phyloP scores from a whole-genome alignment of 1,284 basidiomycete species.

The Melampsora americana region DNA sequence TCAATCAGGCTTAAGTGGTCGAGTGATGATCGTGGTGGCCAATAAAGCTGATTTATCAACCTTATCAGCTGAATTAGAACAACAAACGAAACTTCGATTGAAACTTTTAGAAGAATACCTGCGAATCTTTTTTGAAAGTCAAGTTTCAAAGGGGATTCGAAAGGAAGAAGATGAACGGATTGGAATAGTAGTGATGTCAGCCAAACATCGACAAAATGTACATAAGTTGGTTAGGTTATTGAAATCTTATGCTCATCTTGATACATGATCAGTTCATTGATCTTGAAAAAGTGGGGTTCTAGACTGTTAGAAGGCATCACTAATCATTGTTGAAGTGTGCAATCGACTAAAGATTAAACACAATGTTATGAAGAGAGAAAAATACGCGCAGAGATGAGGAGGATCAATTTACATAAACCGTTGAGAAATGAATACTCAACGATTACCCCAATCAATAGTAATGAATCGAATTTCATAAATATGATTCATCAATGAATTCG shows the following conservation, averaged over 20 bases:
- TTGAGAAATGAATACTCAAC: no score
- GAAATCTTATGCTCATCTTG: neutral
- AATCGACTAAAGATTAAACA: no score
- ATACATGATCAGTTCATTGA: neutral
- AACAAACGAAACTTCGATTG: slow-evolving; percentile 13
- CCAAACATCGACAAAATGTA: slow-evolving; percentile 9
- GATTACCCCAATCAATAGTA: no score
- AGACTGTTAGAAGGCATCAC: no score
- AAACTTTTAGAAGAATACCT: slow-evolving; percentile 15
- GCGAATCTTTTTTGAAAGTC: neutral
- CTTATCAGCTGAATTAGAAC: neutral
- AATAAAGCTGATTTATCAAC: slow-evolving; percentile 86
- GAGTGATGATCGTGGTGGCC: slow-evolving; percentile 65
- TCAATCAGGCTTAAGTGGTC: slow-evolving; percentile 43
- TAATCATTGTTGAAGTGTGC: no score
- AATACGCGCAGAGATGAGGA: no score
- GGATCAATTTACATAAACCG: no score
- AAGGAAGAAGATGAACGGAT: neutral
- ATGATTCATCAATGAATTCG: no score
- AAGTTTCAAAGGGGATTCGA: slow-evolving; percentile 6
- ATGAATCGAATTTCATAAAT: no score
- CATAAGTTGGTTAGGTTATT: slow-evolving; percentile 5
- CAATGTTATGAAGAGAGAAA: no score
- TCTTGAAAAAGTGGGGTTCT: no score
- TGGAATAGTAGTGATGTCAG: neutral